phyloP scores from a whole-genome alignment of 805 yeast genomes.

The Lipomyces kockii region DNA sequence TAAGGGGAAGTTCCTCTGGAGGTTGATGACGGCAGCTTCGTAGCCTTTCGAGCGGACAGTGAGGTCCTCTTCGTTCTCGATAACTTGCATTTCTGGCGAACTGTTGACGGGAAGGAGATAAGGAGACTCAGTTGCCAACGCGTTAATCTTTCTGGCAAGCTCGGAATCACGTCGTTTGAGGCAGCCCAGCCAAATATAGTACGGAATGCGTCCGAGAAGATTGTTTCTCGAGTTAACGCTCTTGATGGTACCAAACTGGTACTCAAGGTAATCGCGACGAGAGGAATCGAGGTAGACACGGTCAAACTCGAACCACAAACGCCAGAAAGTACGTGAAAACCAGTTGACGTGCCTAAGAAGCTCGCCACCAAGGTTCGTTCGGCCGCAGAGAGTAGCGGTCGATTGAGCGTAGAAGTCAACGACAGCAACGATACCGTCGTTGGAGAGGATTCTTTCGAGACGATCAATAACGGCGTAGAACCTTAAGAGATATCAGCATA shows the following conservation, averaged over 20 bases:
- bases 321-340: constrained; percentile 80
- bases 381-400: constrained; percentile 64
- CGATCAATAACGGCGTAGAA: constrained; percentile 74
- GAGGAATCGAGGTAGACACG: constrained; percentile 77
- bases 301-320: constrained; percentile 86
- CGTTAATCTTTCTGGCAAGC: constrained; percentile 60
- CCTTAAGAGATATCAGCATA: constrained; percentile 5
- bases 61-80: constrained; percentile 16
- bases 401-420: constrained; percentile 84
- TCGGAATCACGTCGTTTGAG: constrained; percentile 60
- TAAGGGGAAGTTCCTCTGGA: constrained; percentile 69
- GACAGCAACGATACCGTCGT: constrained; percentile 65
- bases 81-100: constrained; percentile 27
- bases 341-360: constrained; percentile 74
- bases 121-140: constrained; percentile 81
- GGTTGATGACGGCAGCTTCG: constrained; percentile 71
- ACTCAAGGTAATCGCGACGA: constrained; percentile 81
- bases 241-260: constrained; percentile 80
- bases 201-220: constrained; percentile 73
- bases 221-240: constrained; percentile 70
- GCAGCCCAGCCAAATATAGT: constrained; percentile 82
- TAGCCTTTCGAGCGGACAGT: constrained; percentile 59
- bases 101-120: constrained; percentile 51
- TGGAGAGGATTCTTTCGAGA: constrained; percentile 57
- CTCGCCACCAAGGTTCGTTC: constrained; percentile 77